Evolutionary conservation across 2,329 filamentous ascomycete genomes (phyloP).

Genomic region (Diplodia intermedia): DNA sequence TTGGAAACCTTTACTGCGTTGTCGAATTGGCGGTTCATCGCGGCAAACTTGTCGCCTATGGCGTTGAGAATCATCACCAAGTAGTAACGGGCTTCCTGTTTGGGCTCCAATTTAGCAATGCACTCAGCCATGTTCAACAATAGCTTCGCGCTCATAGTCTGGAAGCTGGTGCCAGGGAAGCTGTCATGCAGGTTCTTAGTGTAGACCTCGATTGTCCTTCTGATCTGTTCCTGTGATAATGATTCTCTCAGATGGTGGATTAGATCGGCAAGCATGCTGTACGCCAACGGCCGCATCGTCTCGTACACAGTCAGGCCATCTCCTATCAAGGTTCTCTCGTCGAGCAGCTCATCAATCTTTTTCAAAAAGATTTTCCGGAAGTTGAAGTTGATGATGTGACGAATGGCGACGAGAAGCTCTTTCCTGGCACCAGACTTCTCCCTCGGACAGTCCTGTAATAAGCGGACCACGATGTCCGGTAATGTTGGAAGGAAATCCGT

Average conservation of each 20-base stretch:
- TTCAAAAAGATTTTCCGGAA: slow-evolving; percentile 92
- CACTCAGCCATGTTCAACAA: slow-evolving; percentile 98
- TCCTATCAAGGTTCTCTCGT: slow-evolving; percentile 91
- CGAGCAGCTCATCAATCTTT: slow-evolving; percentile 93
- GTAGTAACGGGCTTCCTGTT: slow-evolving; percentile 92
- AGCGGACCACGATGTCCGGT: slow-evolving; percentile 85
- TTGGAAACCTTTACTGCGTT: slow-evolving; percentile 94
- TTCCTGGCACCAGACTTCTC: slow-evolving; percentile 95
- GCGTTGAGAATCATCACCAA: slow-evolving; percentile 97
- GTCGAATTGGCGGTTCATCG: slow-evolving; percentile 95
- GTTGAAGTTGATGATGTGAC: slow-evolving; percentile 99
- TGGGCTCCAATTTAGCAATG: slow-evolving; percentile 92
- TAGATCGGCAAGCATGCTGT: slow-evolving; percentile 97
- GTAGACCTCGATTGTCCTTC: slow-evolving; percentile 95
- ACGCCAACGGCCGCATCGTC: slow-evolving; percentile 92
- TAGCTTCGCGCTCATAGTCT: slow-evolving; percentile 98
- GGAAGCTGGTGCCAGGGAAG: slow-evolving; percentile 96
- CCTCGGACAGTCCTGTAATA: slow-evolving; percentile 91
- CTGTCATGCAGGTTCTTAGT: slow-evolving; percentile 94
- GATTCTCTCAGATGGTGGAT: slow-evolving; percentile 96
- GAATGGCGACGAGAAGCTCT: slow-evolving; percentile 92
- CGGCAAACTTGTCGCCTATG: slow-evolving; percentile 96
- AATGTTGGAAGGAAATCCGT: slow-evolving; percentile 85
- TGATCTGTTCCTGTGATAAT: slow-evolving; percentile 88
- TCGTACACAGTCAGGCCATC: slow-evolving; percentile 97